A percentile compares a stretch with the other conserved stretches of the same genome.
These are phyloP conservation scores for Draba incana DNA, from an alignment of 345 rosid genomes.

Conservation along the genomic window DNA sequence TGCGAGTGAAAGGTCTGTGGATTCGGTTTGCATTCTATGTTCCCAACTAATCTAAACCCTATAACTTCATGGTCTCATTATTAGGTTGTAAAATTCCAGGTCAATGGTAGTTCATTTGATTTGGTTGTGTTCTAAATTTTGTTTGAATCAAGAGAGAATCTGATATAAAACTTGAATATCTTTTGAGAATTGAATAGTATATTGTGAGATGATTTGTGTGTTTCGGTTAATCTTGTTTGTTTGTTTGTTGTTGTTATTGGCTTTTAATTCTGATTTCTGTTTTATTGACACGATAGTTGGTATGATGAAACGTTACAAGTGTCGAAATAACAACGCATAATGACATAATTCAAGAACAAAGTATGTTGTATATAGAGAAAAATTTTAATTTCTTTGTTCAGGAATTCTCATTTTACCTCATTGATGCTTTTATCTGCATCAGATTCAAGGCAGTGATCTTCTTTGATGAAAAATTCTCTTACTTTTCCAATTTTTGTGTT, in stretches of 20 bases:
- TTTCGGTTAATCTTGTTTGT: conserved; percentile 21
- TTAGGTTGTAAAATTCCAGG: too few species aligned
- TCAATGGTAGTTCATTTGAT: too few species aligned
- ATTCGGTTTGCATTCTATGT: too few species aligned
- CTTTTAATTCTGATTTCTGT: conserved; percentile 4
- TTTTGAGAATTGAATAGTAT: too few species aligned
- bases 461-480: too few species aligned
- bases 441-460: neutral
- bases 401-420: neutral
- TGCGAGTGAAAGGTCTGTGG: too few species aligned
- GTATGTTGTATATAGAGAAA: conserved; percentile 3
- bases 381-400: conserved; percentile 17
- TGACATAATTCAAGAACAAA: conserved; percentile 14
- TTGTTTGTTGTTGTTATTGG: neutral
- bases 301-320: conserved; percentile 29
- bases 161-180: too few species aligned
- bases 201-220: conserved; percentile 15
- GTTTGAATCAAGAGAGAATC: too few species aligned
- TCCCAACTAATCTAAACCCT: too few species aligned
- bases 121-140: too few species aligned
- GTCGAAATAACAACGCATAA: conserved; percentile 27
- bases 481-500: too few species aligned
- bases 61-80: too few species aligned
- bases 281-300: conserved; percentile 13
- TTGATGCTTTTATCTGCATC: neutral